Evolutionary conservation across 345 rosid genomes (phyloP).

Genomic region (Corymbia maculata): DNA sequence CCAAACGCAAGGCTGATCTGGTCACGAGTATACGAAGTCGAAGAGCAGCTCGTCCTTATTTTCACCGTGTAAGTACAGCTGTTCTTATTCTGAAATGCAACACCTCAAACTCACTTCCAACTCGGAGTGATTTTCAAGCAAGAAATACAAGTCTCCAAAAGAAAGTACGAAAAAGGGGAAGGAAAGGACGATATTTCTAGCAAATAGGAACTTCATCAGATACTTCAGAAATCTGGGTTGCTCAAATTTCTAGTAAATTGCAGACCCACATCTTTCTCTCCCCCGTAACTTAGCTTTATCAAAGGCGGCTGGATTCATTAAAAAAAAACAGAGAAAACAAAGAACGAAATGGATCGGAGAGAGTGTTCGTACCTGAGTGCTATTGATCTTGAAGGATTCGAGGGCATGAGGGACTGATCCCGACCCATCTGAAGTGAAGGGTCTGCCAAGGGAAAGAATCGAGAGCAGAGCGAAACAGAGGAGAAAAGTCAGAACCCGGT

Average conservation of each 20-base stretch:
- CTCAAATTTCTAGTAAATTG: neutral
- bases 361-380: slow-evolving; percentile 12
- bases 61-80: slow-evolving; percentile 45
- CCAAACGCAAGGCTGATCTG: slow-evolving; percentile 60
- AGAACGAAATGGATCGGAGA: neutral
- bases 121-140: neutral
- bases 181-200: neutral
- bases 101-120: neutral
- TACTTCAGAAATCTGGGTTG: neutral
- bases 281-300: neutral
- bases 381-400: slow-evolving; percentile 21
- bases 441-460: slow-evolving; percentile 12
- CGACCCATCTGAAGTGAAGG: slow-evolving; percentile 12
- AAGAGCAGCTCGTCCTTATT: slow-evolving; percentile 62
- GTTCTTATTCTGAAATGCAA: slow-evolving; percentile 8
- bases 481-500: neutral
- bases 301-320: neutral
- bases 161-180: neutral
- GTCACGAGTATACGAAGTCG: slow-evolving; percentile 42
- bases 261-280: neutral
- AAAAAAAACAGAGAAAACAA: neutral
- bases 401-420: slow-evolving; percentile 8
- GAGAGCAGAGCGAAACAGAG: slow-evolving; percentile 8
- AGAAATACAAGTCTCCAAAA: neutral
- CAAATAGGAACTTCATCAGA: neutral